A percentile compares a stretch with the other conserved stretches of the same genome.
Conservation (phyloP, 371 early-diverging fungal species). For the Homolaphlyctis polyrhiza region DNA sequence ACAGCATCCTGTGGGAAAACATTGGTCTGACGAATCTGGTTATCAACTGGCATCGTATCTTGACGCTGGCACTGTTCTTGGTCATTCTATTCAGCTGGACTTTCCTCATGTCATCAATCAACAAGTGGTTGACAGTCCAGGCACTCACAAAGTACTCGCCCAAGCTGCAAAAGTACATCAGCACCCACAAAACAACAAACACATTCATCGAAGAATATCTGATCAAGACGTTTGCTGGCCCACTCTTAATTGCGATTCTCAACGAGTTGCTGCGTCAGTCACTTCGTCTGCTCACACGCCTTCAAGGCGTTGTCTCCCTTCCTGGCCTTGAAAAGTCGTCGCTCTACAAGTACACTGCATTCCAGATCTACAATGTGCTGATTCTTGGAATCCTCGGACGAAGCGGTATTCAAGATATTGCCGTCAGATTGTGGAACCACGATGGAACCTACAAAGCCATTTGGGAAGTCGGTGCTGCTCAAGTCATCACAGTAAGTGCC, state of each 20-base stretch:
- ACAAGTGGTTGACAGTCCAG: slow-evolving; percentile 54
- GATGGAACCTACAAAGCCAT: too few relatives aligned
- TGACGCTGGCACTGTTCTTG: slow-evolving; percentile 51
- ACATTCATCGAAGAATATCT: too few relatives aligned
- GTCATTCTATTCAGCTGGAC: slow-evolving; percentile 62
- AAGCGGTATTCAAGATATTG: too few relatives aligned
- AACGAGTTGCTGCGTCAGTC: slow-evolving; percentile 63
- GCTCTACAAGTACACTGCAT: slow-evolving; percentile 71
- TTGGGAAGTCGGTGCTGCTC: too few relatives aligned
- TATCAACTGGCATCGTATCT: slow-evolving; percentile 52
- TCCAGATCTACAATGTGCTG: slow-evolving; percentile 54
- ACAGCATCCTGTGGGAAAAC: slow-evolving; percentile 78
- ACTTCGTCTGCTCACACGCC: slow-evolving; percentile 60
- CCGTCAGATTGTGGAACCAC: too few relatives aligned
- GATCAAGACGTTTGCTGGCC: slow-evolving; percentile 65
- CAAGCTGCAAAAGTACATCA: slow-evolving; percentile 42
- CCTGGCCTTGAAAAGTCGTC: slow-evolving; percentile 71
- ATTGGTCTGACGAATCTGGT: slow-evolving; percentile 53
- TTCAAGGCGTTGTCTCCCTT: slow-evolving; percentile 73
- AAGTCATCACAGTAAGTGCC: too few relatives aligned
- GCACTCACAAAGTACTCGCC: slow-evolving; percentile 52
- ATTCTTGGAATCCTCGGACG: not conserved
- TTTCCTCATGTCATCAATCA: slow-evolving; percentile 59
- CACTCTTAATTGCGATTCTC: slow-evolving; percentile 65
- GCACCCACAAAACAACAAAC: slow-evolving; percentile 39